Evolutionary conservation across 495 filamentous ascomycete species (phyloP).

Genomic region (Trichoderma asperelloides): DNA sequence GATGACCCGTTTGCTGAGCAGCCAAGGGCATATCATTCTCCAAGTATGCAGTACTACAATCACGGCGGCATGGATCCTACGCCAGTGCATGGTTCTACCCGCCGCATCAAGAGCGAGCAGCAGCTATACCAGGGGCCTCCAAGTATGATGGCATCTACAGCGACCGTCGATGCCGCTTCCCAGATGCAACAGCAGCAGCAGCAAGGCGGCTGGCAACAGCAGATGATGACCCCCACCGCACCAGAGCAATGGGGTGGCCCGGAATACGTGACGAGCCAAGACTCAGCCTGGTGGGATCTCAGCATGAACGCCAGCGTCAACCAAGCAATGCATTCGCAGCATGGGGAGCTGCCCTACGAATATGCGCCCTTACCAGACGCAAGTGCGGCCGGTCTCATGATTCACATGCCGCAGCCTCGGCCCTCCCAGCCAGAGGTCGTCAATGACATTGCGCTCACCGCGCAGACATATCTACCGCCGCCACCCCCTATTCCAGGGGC

Average conservation of each 20-base stretch:
- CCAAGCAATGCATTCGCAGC: slow-evolving; percentile 12
- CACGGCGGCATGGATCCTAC: background rate
- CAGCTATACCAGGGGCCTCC: background rate
- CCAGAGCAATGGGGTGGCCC: slow-evolving; percentile 10
- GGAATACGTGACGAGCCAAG: slow-evolving; percentile 16
- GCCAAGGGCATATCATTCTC: background rate
- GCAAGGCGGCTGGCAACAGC: slow-evolving; percentile 21
- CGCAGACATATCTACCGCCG: slow-evolving; percentile 7
- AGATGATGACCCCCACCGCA: background rate
- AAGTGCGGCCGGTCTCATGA: slow-evolving; percentile 24
- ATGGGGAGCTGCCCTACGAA: slow-evolving; percentile 5
- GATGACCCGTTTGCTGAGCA: slow-evolving; percentile 7
- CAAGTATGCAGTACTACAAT: slow-evolving; percentile 9
- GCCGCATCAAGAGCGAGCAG: slow-evolving; percentile 11
- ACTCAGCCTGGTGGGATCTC: background rate
- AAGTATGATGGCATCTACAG: background rate
- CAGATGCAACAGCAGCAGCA: slow-evolving; percentile 14
- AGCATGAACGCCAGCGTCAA: slow-evolving; percentile 7
- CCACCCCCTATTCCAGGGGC: background rate
- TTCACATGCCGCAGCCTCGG: slow-evolving; percentile 31
- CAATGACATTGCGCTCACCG: slow-evolving; percentile 11
- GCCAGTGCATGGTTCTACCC: background rate
- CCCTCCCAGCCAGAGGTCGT: slow-evolving; percentile 17
- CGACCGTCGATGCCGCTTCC: background rate
- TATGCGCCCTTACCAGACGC: slow-evolving; percentile 11